Base-by-base conservation (phyloP, 805 yeast genomes). In the Yamadazyma paraphyllophila region DNA sequence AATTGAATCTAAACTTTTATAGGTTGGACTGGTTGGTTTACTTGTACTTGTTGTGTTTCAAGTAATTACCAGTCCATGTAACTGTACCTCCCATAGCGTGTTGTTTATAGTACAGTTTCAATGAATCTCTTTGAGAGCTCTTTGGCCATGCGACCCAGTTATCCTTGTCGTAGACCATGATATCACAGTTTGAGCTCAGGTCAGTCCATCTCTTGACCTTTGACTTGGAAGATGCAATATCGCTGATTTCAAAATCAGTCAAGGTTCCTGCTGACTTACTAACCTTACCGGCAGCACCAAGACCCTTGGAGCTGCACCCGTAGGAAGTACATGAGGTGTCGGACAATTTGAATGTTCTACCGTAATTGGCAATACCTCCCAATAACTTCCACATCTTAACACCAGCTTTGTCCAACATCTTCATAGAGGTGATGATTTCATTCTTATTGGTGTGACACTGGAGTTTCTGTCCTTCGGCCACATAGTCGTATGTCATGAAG, bases 281-380 rank as follows among this genome's bases (percentile, higher is more conserved):
- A 3, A 36, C 29, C 2, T 36, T 14, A 9, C 57, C 54, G 2
- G 10, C 30, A n/a, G 50, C 49, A 10, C 55, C 55, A 2, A 50
- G 46, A 2, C 58, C 58, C 2, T 50, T 48, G 35, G 45, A 48
- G 9, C 38, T 31, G 47, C 59, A 55, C 1, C 53, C 54, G 14
- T 17, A 39, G 7, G 43, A 14, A 15, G 41, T 41, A 52, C 60
- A 56, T 4, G 13, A 13, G 6, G 47, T 41, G 31, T 34, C 34
- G 3, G 41, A 12, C 12, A 52, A 40, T 39, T 52, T 46, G 32
- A 27, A 57, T 10, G 55, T 35, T 44, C 55, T 49, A 1, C 54
- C 61, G 43, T 57, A 57, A 39, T 51, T 57, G 12, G 60, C 61
- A 13, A 57, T 40, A 9, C 61, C 61, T 6, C 57, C 60, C 37